These are phyloP conservation scores for Penicillium sp. DNA, from an alignment of 2,329 filamentous ascomycete genomes.

Conservation along the genomic window DNA sequence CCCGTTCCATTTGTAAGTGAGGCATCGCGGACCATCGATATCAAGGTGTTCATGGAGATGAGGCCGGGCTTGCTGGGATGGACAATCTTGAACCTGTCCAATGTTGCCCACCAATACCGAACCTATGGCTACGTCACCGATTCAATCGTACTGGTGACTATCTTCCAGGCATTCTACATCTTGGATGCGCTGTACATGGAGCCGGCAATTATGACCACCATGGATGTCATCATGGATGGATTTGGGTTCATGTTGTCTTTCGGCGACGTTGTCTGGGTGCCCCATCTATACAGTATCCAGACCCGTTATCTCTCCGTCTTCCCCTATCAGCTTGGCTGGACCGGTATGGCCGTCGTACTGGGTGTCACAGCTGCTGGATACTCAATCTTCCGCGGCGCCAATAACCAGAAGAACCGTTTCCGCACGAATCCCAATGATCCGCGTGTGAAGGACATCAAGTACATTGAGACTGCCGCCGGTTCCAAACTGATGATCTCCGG, in stretches of 20 bases:
- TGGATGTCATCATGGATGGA: constrained; percentile 88
- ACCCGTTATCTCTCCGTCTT: constrained; percentile 79
- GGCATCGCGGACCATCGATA: constrained; percentile 63
- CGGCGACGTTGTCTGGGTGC: constrained; percentile 88
- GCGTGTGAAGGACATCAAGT: constrained; percentile 72
- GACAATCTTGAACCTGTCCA: constrained; percentile 79
- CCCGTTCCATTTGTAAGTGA: constrained; percentile 69
- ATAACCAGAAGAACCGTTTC: constrained; percentile 94
- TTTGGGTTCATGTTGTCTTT: constrained; percentile 95
- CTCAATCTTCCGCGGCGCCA: constrained; percentile 87
- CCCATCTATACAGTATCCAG: constrained; percentile 82
- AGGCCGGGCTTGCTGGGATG: constrained; percentile 89
- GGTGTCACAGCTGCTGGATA: constrained; percentile 70
- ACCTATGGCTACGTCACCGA: constrained; percentile 79
- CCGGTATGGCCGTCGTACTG: constrained; percentile 62
- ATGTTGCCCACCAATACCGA: constrained; percentile 82
- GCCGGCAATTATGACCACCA: constrained; percentile 82
- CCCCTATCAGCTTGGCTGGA: constrained; percentile 70
- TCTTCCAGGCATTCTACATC: constrained; percentile 76
- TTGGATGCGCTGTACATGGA: constrained; percentile 86
- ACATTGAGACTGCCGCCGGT: constrained; percentile 78
- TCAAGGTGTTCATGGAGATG: constrained; percentile 86
- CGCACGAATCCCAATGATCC: constrained; percentile 81
- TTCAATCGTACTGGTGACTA: constrained; percentile 74
- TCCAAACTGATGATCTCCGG: constrained; percentile 77